These are phyloP conservation scores for Hordeum marinum DNA, from an alignment of 176 grass and related monocot genomes.

Conservation along the genomic window DNA sequence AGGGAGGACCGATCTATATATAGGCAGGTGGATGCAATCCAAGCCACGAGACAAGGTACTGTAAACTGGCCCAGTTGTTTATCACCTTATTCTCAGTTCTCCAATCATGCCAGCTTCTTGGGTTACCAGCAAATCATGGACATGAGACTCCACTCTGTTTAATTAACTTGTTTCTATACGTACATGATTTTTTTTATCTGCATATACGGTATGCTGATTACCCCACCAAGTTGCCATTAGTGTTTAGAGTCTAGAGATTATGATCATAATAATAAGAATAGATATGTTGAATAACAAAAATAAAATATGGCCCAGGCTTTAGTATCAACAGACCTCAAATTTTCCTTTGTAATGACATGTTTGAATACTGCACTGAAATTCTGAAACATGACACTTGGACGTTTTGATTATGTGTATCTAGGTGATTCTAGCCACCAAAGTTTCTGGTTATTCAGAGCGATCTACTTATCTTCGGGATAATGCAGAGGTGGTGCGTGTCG, in stretches of 20 bases:
- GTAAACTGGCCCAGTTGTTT: not conserved
- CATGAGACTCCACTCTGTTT: not conserved
- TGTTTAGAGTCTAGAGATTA: not conserved
- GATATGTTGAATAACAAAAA: not conserved
- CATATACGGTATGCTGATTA: not conserved
- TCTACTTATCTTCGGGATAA: slow-evolving; percentile 56
- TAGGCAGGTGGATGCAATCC: slow-evolving; percentile 87
- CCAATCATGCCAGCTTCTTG: not conserved
- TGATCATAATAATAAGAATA: not conserved
- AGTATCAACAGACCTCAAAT: not conserved
- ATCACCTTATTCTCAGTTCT: not conserved
- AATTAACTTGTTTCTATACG: not conserved
- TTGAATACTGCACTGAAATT: slow-evolving; percentile 6
- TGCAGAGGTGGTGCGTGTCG: slow-evolving; percentile 53
- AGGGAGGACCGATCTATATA: slow-evolving; percentile 77
- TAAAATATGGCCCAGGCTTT: not conserved
- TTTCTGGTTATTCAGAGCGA: slow-evolving; percentile 72
- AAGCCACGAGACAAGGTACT: slow-evolving; percentile 79
- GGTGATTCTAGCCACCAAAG: slow-evolving; percentile 90
- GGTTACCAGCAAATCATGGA: not conserved
- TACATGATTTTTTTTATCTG: not conserved
- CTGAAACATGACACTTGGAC: not conserved
- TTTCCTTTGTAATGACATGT: not conserved
- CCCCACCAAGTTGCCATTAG: not conserved
- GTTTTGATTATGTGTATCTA: slow-evolving; percentile 27